These are phyloP conservation scores for Gonapodya prolifera DNA, from an alignment of 192 early-diverging fungal genomes.

Conservation along the genomic window DNA sequence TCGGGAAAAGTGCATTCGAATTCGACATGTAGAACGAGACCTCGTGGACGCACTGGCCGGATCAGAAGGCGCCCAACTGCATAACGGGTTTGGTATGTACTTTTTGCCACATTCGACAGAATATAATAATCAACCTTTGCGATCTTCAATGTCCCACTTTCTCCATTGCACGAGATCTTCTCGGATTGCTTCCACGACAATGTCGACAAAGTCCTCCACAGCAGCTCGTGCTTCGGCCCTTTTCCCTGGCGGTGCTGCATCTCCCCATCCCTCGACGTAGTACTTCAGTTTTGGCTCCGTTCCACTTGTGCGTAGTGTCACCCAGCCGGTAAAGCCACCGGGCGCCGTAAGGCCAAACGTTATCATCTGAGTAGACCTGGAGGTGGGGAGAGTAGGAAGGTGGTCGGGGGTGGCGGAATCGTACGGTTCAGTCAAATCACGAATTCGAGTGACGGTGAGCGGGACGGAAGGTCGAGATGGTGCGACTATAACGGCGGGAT, in stretches of 20 bases:
- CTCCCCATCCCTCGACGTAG: constrained; percentile 45
- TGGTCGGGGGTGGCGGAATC: constrained; percentile 52
- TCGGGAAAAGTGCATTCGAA: no score
- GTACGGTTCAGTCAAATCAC: constrained; percentile 82
- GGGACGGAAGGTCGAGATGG: constrained; percentile 51
- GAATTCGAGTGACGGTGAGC: constrained; percentile 51
- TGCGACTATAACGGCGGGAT: constrained; percentile 43
- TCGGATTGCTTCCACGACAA: constrained; percentile 32
- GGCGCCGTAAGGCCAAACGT: constrained; percentile 43
- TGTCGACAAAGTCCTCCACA: constrained; percentile 15
- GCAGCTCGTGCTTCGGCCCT: constrained; percentile 25
- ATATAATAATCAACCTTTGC: no score
- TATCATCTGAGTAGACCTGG: constrained; percentile 74
- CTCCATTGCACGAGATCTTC: constrained; percentile 20
- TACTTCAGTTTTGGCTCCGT: constrained; percentile 92
- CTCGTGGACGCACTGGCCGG: no score
- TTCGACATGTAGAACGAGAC: no score
- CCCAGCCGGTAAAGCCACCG: constrained; percentile 7
- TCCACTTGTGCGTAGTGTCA: constrained; percentile 29
- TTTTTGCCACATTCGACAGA: no score
- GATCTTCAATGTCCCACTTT: neutral
- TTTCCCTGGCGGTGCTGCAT: constrained; percentile 16
- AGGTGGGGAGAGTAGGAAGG: constrained; percentile 57
- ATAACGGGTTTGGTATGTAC: no score
- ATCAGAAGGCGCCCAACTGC: no score